Percentiles rank a stretch among this genome's conserved stretches.
Conservation (phyloP, 345 rosid genomes). For the sweet orange (Citrus sinensis) region DNA sequence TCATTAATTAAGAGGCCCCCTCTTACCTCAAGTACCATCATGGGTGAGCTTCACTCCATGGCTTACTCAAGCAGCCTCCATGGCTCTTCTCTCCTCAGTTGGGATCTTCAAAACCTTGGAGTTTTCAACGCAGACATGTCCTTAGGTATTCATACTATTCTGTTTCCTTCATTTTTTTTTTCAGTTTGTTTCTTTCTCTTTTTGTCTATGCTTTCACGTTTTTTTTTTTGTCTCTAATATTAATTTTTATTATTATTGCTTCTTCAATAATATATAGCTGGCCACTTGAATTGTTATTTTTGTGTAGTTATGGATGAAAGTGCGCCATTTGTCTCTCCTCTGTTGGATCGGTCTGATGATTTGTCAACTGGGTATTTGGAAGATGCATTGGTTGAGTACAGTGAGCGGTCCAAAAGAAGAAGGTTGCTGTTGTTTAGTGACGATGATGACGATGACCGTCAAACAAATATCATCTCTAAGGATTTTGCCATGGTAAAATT, state of each 20-base stretch:
- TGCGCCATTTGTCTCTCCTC: slow-evolving; percentile 35
- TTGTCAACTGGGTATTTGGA: slow-evolving; percentile 87
- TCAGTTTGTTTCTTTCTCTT: neutral
- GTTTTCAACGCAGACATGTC: slow-evolving; percentile 78
- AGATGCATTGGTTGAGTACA: slow-evolving; percentile 70
- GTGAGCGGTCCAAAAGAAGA: slow-evolving; percentile 65
- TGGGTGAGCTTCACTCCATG: slow-evolving; percentile 49
- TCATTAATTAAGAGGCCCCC: slow-evolving; percentile 8
- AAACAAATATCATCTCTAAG: slow-evolving; percentile 16
- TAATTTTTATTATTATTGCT: neutral
- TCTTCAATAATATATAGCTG: neutral
- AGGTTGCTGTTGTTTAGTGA: slow-evolving; percentile 39
- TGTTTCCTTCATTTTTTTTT: too few relatives aligned
- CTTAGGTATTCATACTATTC: slow-evolving; percentile 32
- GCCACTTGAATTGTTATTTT: neutral
- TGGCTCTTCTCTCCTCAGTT: slow-evolving; percentile 42
- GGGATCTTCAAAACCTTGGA: slow-evolving; percentile 86
- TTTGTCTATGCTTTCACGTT: slow-evolving; percentile 21
- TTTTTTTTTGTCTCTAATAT: neutral
- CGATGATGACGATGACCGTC: slow-evolving; percentile 16
- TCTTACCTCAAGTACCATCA: neutral
- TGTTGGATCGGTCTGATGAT: slow-evolving; percentile 26
- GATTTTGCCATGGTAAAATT: slow-evolving; percentile 24
- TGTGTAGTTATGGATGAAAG: slow-evolving; percentile 47
- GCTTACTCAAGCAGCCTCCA: slow-evolving; percentile 17